Percentiles rank a stretch among this genome's conserved stretches.
Evolutionary conservation across 371 early-diverging fungal species (phyloP).

Genomic region (Lichtheimia hyalospora): DNA sequence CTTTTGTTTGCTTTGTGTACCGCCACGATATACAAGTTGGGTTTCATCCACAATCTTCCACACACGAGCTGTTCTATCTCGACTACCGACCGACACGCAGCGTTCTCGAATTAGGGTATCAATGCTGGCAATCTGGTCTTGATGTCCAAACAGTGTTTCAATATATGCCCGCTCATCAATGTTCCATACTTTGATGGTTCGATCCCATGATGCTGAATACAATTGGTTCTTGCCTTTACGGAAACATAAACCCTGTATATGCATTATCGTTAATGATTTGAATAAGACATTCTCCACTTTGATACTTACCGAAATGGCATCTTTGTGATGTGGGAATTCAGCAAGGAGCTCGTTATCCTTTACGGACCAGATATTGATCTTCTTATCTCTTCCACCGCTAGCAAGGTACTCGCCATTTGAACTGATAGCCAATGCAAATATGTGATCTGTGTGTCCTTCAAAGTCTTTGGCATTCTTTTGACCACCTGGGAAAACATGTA

Average conservation of each 20-base stretch:
- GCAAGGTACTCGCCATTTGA: conserved; percentile 82
- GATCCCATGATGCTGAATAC: conserved; percentile 89
- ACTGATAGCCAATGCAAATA: conserved; percentile 80
- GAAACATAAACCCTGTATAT: conserved; percentile 76
- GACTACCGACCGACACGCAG: conserved; percentile 89
- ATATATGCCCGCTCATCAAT: conserved; percentile 88
- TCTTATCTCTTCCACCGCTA: conserved; percentile 85
- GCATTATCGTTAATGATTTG: neutral
- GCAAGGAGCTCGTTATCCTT: conserved; percentile 66
- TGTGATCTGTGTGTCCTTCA: conserved; percentile 82
- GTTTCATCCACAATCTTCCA: conserved; percentile 96
- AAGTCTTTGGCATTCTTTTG: conserved; percentile 73
- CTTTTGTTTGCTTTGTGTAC: conserved; percentile 57
- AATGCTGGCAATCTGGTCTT: conserved; percentile 81
- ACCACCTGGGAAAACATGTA: conserved; percentile 71
- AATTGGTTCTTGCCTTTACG: conserved; percentile 82
- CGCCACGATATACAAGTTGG: conserved; percentile 91
- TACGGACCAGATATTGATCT: conserved; percentile 91
- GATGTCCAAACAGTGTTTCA: conserved; percentile 98
- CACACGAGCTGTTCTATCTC: conserved; percentile 88
- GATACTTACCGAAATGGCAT: conserved; percentile 72
- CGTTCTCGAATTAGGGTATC: conserved; percentile 84
- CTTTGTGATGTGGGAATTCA: conserved; percentile 90
- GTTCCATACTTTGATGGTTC: conserved; percentile 96
- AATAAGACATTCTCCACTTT: neutral